phyloP scores from a whole-genome alignment of 495 filamentous ascomycete genomes.

The Thermochaetoides thermophila region DNA sequence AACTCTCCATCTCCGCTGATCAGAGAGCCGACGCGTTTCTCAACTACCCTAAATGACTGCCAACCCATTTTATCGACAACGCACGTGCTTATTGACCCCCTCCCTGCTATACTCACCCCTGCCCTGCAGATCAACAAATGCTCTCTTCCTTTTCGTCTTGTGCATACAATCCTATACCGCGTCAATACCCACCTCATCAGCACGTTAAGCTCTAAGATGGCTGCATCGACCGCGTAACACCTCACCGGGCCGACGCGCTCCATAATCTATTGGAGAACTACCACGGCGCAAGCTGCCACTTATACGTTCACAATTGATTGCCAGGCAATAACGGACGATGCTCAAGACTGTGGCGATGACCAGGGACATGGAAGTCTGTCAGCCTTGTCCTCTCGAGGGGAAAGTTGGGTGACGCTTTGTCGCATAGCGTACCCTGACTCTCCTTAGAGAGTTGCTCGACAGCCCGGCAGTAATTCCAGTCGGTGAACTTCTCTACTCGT shows the following conservation, averaged over 20 bases:
- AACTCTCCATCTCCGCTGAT: neutral
- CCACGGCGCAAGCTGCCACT: conserved; percentile 3
- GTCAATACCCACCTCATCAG: conserved; percentile 1
- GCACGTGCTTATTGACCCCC: too few species aligned
- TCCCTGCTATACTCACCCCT: neutral
- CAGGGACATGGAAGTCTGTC: conserved; percentile 15
- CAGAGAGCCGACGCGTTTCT: neutral
- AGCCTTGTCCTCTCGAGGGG: conserved; percentile 54
- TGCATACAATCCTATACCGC: conserved; percentile 3
- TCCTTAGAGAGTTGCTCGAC: neutral
- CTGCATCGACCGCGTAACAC: conserved; percentile 4
- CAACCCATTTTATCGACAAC: too few species aligned
- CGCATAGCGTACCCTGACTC: neutral
- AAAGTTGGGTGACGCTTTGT: conserved; percentile 24
- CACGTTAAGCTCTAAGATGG: neutral
- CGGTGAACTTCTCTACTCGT: conserved; percentile 28
- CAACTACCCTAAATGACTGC: too few species aligned
- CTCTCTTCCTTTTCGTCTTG: too few species aligned
- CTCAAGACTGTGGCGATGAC: conserved; percentile 1
- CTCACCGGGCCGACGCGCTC: conserved; percentile 2
- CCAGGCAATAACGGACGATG: conserved; percentile 3
- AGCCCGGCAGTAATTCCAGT: conserved; percentile 35
- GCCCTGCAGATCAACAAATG: neutral
- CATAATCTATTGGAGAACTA: conserved; percentile 2
- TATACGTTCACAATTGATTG: conserved; percentile 2